Conservation (phyloP, 2,329 filamentous ascomycete genomes). For the Diaporthe batatas region DNA sequence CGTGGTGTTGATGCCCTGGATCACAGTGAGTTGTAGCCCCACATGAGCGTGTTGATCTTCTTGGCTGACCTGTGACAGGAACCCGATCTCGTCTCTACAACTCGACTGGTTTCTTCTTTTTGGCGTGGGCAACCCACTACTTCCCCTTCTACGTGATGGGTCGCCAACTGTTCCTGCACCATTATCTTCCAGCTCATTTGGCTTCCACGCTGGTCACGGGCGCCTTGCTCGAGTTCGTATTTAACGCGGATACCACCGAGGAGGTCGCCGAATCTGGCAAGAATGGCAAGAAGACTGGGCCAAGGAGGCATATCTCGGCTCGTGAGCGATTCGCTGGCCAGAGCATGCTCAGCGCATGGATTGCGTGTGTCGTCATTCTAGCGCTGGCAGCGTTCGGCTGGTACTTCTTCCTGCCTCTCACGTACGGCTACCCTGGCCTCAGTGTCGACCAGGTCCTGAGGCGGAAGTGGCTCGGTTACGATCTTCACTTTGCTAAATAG, state of each 20-base stretch:
- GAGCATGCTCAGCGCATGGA: conserved; percentile 83
- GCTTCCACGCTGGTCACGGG: conserved; percentile 92
- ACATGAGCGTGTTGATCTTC: not conserved
- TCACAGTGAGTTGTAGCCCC: conserved; percentile 76
- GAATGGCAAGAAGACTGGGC: conserved; percentile 60
- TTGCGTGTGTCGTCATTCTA: conserved; percentile 79
- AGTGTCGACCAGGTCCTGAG: conserved; percentile 81
- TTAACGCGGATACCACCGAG: conserved; percentile 84
- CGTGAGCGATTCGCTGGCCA: conserved; percentile 84
- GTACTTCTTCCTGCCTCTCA: conserved; percentile 94
- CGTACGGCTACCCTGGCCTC: conserved; percentile 93
- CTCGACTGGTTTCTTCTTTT: conserved; percentile 98
- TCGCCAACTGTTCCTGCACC: conserved; percentile 96
- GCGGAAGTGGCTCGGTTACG: conserved; percentile 96
- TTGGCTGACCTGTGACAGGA: conserved; percentile 64
- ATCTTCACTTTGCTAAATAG: conserved; percentile 98
- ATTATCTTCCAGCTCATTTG: conserved; percentile 95
- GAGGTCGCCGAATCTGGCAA: conserved; percentile 61
- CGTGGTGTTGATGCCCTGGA: conserved; percentile 95
- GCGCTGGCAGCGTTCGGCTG: conserved; percentile 79
- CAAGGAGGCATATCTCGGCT: conserved; percentile 78
- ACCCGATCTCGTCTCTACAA: conserved; percentile 96
- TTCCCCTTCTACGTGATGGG: conserved; percentile 99
- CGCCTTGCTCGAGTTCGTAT: conserved; percentile 93
- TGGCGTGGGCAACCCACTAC: conserved; percentile 97